Conservation (phyloP, 805 yeast genomes). For the Metschnikowia kunwiensis region DNA sequence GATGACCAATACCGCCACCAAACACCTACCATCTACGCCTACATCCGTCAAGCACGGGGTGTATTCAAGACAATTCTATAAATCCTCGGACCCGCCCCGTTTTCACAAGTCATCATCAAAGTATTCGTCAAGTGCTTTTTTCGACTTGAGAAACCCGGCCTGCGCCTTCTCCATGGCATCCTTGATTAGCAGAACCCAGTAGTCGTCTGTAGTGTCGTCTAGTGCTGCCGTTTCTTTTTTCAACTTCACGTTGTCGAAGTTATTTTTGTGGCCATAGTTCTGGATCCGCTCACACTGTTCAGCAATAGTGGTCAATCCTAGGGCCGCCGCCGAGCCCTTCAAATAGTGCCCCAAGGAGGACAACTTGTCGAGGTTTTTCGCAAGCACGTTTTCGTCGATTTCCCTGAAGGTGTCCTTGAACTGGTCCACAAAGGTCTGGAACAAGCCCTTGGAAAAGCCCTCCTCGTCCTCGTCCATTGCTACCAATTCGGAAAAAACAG, state of each 20-base stretch:
- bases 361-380: conserved; percentile 52
- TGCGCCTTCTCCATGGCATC: conserved; percentile 55
- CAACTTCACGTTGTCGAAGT: conserved; percentile 35
- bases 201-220: conserved; percentile 28
- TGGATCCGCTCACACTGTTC: conserved; percentile 91
- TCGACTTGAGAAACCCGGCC: conserved; percentile 49
- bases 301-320: conserved; percentile 80
- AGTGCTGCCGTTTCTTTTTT: conserved; percentile 16
- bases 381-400: conserved; percentile 55
- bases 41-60: no score
- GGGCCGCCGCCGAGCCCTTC: conserved; percentile 93
- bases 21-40: no score
- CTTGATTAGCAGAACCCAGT: conserved; percentile 44
- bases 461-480: conserved; percentile 97
- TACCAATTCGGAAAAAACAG: conserved; percentile 79
- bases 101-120: conserved; percentile 36
- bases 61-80: no score
- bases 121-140: conserved; percentile 49
- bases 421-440: conserved; percentile 85
- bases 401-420: conserved; percentile 75
- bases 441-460: conserved; percentile 76
- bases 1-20: no score
- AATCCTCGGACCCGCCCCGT: no score
- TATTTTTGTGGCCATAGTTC: conserved; percentile 66
- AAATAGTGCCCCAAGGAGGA: conserved; percentile 85